Conservation (phyloP, 106 monocot genomes). For the Phalaenopsis equestris region DNA sequence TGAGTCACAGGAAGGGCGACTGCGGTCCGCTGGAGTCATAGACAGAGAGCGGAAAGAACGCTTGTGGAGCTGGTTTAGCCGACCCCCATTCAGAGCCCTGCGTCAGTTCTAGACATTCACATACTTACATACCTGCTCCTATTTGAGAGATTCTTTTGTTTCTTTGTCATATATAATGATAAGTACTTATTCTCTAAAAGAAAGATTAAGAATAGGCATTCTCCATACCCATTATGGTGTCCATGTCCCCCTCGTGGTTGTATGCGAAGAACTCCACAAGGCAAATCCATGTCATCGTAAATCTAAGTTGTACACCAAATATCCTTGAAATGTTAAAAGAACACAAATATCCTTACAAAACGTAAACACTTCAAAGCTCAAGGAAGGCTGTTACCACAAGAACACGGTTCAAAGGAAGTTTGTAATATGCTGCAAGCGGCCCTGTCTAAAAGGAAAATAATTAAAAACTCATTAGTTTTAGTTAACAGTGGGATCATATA, state of each 20-base stretch:
- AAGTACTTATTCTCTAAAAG: not conserved
- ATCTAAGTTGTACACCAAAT: constrained; percentile 28
- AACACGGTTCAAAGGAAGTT: constrained; percentile 76
- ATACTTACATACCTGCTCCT: not conserved
- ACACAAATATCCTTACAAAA: not conserved
- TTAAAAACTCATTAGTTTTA: not conserved
- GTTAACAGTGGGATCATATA: not conserved
- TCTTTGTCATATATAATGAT: not conserved
- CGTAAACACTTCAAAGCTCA: not conserved
- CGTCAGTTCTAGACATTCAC: not conserved
- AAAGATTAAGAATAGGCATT: not conserved
- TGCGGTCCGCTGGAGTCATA: too few species aligned
- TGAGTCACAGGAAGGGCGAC: too few species aligned
- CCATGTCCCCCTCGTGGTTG: constrained; percentile 91
- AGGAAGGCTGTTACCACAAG: constrained; percentile 51
- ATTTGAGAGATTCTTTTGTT: not conserved
- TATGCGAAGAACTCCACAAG: constrained; percentile 91
- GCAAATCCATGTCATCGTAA: constrained; percentile 91
- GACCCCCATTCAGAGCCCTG: too few species aligned
- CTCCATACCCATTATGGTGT: constrained; percentile 71
- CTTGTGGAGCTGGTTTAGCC: too few species aligned
- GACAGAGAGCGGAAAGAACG: too few species aligned
- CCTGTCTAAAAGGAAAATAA: constrained; percentile 49
- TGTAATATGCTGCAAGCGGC: constrained; percentile 95
- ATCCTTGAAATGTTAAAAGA: not conserved